A percentile compares a stretch with the other conserved stretches of the same genome.
These are phyloP conservation scores for Hansenula lynferdii DNA, from an alignment of 1,139 yeast genomes.

Conservation along the genomic window DNA sequence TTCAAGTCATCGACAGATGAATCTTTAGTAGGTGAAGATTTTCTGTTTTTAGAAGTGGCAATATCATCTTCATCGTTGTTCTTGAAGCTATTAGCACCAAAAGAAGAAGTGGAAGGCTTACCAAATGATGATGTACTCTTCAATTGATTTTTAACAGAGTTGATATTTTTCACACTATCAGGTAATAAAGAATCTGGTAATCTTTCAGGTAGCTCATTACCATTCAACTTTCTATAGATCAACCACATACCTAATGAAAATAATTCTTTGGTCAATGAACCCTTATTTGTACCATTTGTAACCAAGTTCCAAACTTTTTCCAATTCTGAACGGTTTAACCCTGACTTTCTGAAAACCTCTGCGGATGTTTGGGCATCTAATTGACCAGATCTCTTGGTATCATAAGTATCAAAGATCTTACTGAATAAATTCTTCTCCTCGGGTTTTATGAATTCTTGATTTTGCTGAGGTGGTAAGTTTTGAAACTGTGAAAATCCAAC, in stretches of 20 bases:
- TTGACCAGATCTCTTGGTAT: constrained; percentile 55
- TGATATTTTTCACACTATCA: constrained; percentile 61
- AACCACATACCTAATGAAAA: constrained; percentile 83
- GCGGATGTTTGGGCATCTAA: constrained; percentile 80
- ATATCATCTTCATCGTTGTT: constrained; percentile 35
- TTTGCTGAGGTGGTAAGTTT: constrained; percentile 36
- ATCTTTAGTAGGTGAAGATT: constrained; percentile 3
- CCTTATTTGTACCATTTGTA: constrained; percentile 64
- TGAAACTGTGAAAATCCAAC: constrained; percentile 36
- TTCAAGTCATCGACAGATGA: constrained; percentile 11
- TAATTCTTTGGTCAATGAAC: constrained; percentile 60
- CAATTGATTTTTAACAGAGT: constrained; percentile 56
- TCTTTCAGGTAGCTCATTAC: constrained; percentile 65
- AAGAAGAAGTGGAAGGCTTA: constrained; percentile 13
- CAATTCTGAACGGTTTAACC: constrained; percentile 73
- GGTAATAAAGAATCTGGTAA: constrained; percentile 73
- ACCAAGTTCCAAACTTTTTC: constrained; percentile 86
- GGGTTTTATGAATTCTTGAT: constrained; percentile 53
- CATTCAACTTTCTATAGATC: constrained; percentile 70
- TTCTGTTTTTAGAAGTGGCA: constrained; percentile 10
- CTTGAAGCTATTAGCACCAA: constrained; percentile 20
- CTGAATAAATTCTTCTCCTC: constrained; percentile 81
- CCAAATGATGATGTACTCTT: constrained; percentile 22
- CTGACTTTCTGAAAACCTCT: constrained; percentile 79
- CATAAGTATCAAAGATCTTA: constrained; percentile 84